Conservation (phyloP, 1,284 basidiomycete genomes). For the Prillingera fragicola region DNA sequence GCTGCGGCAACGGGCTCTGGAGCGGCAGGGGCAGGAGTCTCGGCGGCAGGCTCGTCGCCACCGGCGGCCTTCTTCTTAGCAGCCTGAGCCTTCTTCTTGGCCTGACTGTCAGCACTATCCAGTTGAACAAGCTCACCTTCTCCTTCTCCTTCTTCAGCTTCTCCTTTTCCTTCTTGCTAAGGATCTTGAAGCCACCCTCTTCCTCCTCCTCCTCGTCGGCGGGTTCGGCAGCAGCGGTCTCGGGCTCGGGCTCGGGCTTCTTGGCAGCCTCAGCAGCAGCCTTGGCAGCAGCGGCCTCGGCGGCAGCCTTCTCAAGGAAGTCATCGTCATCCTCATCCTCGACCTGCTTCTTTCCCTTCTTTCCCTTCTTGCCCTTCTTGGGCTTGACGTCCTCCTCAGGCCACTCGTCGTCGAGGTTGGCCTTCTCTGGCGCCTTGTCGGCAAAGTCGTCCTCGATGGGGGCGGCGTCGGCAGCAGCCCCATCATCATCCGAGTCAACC, state of each 20-base stretch:
- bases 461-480: conserved; percentile 26
- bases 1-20: conserved; percentile 30
- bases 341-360: conserved; percentile 39
- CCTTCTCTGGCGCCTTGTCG: conserved; percentile 16
- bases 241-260: conserved; percentile 76
- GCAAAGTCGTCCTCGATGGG: conserved; percentile 48
- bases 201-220: conserved; percentile 61
- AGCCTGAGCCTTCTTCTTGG: conserved; percentile 90
- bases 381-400: conserved; percentile 48
- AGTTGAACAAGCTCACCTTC: conserved; percentile 57
- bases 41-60: conserved; percentile 23
- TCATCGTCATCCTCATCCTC: conserved; percentile 34
- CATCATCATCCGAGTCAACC: conserved; percentile 4
- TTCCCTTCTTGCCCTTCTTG: conserved; percentile 49
- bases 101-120: conserved; percentile 51
- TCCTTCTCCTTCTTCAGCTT: conserved; percentile 89
- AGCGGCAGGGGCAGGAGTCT: conserved; percentile 28
- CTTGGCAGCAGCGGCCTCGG: conserved; percentile 46
- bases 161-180: conserved; percentile 90
- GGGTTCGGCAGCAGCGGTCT: conserved; percentile 53
- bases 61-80: conserved; percentile 67
- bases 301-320: conserved; percentile 44
- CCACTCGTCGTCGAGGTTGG: conserved; percentile 44
- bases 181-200: conserved; percentile 66
- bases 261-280: conserved; percentile 48